These are phyloP conservation scores for Pilaira anomala DNA, from an alignment of 192 early-diverging fungal species.

Conservation along the genomic window DNA sequence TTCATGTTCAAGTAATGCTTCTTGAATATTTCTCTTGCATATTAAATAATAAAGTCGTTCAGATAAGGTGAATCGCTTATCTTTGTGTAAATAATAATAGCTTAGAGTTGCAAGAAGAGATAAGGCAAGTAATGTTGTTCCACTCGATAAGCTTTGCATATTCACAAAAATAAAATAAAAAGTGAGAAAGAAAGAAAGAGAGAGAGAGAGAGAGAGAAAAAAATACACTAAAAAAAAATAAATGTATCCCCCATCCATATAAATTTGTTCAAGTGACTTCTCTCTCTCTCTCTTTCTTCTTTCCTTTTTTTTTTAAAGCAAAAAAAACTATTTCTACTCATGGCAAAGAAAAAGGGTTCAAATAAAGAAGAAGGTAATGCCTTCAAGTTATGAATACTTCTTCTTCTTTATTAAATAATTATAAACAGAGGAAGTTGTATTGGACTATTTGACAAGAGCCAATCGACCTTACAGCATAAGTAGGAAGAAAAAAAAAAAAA, in stretches of 20 bases:
- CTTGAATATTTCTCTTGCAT: slow-evolving; percentile 11
- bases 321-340: neutral
- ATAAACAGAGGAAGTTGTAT: neutral
- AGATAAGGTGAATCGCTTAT: neutral
- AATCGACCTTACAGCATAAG: slow-evolving; percentile 24
- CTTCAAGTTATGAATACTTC: too few relatives aligned
- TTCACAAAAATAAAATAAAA: too few relatives aligned
- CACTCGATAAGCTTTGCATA: neutral
- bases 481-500: neutral
- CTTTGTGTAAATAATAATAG: slow-evolving; percentile 5
- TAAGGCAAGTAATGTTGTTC: neutral
- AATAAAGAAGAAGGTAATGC: neutral
- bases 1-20: slow-evolving; percentile 10
- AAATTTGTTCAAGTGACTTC: neutral
- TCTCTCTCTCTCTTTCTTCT: neutral
- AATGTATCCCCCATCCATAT: neutral
- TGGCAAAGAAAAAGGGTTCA: neutral
- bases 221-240: too few relatives aligned
- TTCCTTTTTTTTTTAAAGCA: neutral
- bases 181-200: neutral
- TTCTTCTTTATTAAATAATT: neutral
- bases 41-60: slow-evolving; percentile 10
- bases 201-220: neutral
- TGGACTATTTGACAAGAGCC: slow-evolving; percentile 13
- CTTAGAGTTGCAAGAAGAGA: neutral